Percentiles rank a stretch among this genome's conserved stretches.
These are phyloP conservation scores for Orbilia brochopaga DNA, from an alignment of 2,329 filamentous ascomycete species.

Conservation along the genomic window DNA sequence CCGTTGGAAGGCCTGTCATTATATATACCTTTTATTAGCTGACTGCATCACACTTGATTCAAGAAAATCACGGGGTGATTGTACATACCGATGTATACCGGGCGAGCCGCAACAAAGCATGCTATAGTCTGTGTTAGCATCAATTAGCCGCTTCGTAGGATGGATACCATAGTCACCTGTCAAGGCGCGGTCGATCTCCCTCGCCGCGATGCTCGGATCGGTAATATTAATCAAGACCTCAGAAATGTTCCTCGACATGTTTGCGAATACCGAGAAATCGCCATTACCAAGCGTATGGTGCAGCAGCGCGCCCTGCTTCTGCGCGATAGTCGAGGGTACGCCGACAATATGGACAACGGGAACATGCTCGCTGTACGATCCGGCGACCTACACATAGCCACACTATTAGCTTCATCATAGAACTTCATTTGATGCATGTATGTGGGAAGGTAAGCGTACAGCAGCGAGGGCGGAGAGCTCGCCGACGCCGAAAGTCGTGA, in stretches of 20 bases:
- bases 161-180: slow-evolving; percentile 62
- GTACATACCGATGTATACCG: slow-evolving; percentile 71
- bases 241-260: slow-evolving; percentile 76
- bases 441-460: no score
- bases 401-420: not conserved
- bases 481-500: slow-evolving; percentile 77
- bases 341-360: slow-evolving; percentile 72
- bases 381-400: slow-evolving; percentile 62
- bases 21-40: no score
- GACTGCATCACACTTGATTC: not conserved
- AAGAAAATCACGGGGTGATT: no score
- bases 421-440: not conserved
- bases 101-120: slow-evolving; percentile 72
- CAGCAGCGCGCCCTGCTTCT: slow-evolving; percentile 61
- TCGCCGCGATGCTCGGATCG: slow-evolving; percentile 71
- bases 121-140: slow-evolving; percentile 5
- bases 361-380: slow-evolving; percentile 75
- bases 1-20: slow-evolving; percentile 73
- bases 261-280: slow-evolving; percentile 80
- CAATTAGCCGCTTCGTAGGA: not conserved
- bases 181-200: slow-evolving; percentile 78
- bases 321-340: slow-evolving; percentile 61
- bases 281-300: slow-evolving; percentile 78
- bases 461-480: slow-evolving; percentile 77
- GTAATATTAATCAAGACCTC: slow-evolving; percentile 74